phyloP scores from a whole-genome alignment of 73 alveolate genomes.

The Tetrahymena thermophila region DNA sequence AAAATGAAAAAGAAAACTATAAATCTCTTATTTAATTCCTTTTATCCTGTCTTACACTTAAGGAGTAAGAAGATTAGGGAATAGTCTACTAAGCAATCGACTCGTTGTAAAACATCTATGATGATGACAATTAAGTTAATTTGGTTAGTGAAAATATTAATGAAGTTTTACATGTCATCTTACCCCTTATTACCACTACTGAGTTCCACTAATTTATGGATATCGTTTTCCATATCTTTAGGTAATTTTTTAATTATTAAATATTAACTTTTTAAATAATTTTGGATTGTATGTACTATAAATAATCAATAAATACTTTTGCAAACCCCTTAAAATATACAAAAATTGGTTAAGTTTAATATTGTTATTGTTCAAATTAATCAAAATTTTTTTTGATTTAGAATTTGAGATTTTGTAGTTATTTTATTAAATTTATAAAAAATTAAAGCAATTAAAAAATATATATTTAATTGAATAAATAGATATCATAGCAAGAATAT shows the following conservation, averaged over 20 bases:
- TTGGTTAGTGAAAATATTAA: background rate
- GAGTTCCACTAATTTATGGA: conserved; percentile 21
- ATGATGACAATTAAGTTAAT: conserved; percentile 18
- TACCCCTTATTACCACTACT: background rate
- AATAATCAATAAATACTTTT: too few species aligned
- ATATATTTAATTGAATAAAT: background rate
- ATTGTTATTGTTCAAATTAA: too few species aligned
- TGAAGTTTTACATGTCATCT: background rate
- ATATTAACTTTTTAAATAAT: background rate
- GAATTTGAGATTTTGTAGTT: too few species aligned
- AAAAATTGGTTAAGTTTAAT: too few species aligned
- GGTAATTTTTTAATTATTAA: background rate
- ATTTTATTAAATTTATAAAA: background rate
- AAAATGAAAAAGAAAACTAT: conserved; percentile 1
- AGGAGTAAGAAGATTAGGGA: conserved; percentile 8
- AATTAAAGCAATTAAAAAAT: background rate
- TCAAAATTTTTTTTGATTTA: too few species aligned
- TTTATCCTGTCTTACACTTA: background rate
- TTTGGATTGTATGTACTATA: too few species aligned
- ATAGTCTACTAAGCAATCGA: conserved; percentile 28
- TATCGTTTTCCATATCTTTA: conserved; percentile 10
- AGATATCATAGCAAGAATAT: background rate
- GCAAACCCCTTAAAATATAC: too few species aligned
- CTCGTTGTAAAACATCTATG: conserved; percentile 24
- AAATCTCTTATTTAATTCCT: background rate